phyloP scores from a whole-genome alignment of 2,329 filamentous ascomycete genomes.

The Neonectria neomacrospora region DNA sequence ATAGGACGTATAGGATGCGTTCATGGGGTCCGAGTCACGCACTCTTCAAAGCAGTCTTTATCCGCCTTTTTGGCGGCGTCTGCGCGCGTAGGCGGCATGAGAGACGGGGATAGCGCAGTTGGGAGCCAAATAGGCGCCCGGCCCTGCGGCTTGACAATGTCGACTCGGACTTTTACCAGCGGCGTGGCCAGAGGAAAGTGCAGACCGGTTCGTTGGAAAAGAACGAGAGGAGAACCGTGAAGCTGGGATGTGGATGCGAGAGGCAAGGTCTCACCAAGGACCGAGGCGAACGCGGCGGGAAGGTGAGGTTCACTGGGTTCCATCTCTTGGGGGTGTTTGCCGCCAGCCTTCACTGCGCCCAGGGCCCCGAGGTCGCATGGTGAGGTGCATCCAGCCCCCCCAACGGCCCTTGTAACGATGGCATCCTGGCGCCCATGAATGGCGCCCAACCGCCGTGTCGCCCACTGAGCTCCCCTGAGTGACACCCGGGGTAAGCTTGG shows the following conservation, averaged over 20 bases:
- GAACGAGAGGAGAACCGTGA: background rate
- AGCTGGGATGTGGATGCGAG: conserved; percentile 1
- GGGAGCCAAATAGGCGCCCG: background rate
- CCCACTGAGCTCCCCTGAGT: background rate
- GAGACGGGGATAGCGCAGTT: conserved; percentile 9
- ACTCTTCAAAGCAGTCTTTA: conserved; percentile 33
- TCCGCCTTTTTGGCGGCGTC: conserved; percentile 12
- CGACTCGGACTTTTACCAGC: background rate
- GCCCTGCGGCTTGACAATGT: background rate
- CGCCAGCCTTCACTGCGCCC: no score
- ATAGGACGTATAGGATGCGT: background rate
- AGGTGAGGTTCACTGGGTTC: background rate
- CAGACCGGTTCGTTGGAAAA: no score
- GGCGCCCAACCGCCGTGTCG: background rate
- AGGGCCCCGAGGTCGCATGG: background rate
- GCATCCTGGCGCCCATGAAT: background rate
- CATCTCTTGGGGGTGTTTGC: background rate
- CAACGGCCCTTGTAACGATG: background rate
- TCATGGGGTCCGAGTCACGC: conserved; percentile 11
- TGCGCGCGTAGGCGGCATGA: conserved; percentile 24
- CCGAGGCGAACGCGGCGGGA: background rate
- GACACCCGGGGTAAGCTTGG: background rate
- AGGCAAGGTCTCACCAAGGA: background rate
- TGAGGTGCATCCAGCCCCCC: background rate
- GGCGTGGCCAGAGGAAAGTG: background rate